Evolutionary conservation across 306 rosid species (phyloP), one percentile per base, ranked within the genome.

Genomic region (Cicer arietinum): DNA sequence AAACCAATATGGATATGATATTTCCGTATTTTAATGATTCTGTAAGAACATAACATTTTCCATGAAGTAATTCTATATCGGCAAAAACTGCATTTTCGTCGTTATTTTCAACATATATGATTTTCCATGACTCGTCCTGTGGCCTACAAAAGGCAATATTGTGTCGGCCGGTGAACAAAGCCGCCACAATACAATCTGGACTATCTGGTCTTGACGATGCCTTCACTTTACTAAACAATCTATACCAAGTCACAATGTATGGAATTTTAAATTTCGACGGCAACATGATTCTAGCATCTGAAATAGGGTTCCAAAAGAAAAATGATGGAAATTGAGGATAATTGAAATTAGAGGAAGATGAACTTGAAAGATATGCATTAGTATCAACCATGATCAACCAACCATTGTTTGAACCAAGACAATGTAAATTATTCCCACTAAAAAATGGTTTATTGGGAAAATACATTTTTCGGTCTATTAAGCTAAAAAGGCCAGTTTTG

Each of bases 331-430:
- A 20, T 7, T 18, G 6, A 13, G 1, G 7, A 41, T 1, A 8
- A 41, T 41, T 6, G 7, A 8, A 41, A 5, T 41, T 41, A 0
- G 44, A 6, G 6, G 8, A 41, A 41, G 44, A 41, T 41, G 44
- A 41, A 6, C 1, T 41, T 0, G 44, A 41, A 41, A 8, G 44
- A 41, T 6, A 6, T 6, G 44, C 6, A 41, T 41, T 41, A 41
- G 44, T 5, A 41, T 41, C 44, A 8, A 41, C 7, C 7, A 41
- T 41, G 8, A 63, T 63, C 25, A 63, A 7, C 47, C 47, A 63
- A 2, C 69, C 69, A 25, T 40, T 12, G 16, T n/a, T n/a, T n/a
- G 69, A 63, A 40, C 69, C 69, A 63, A 63, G 25, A n/a, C 69
- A 63, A 40, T 35, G 30, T 9, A 5, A 8, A 8, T 41, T 5